Evolutionary conservation across 2,329 filamentous ascomycete species (phyloP).

Genomic region (Pestalotiopsis sp.): DNA sequence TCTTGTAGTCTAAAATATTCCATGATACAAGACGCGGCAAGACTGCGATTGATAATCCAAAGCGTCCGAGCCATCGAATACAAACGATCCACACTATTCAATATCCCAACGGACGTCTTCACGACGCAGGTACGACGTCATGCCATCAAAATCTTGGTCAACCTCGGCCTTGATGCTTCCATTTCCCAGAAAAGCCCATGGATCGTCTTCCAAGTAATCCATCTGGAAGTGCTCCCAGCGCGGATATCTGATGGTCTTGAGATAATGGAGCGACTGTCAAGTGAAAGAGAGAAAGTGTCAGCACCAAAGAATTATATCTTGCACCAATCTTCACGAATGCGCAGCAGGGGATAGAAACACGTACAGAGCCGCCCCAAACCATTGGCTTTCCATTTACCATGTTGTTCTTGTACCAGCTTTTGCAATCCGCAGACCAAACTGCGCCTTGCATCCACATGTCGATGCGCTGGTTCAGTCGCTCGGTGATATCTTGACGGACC

Average conservation of each 20-base stretch:
- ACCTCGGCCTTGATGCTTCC: slow-evolving; percentile 9
- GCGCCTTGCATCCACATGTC: slow-evolving; percentile 23
- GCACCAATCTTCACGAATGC: no score
- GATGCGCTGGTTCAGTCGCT: slow-evolving; percentile 20
- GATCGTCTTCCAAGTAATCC: neutral
- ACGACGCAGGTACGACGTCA: slow-evolving; percentile 12
- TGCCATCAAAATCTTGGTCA: neutral
- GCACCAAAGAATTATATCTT: no score
- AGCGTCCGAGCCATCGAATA: no score
- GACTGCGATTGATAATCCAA: no score
- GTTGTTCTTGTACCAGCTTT: slow-evolving; percentile 31
- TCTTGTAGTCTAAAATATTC: no score
- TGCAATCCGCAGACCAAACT: slow-evolving; percentile 26
- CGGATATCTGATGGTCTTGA: no score
- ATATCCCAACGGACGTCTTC: slow-evolving; percentile 6
- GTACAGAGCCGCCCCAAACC: slow-evolving; percentile 27
- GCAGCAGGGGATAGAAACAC: no score
- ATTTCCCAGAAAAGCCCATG: slow-evolving; percentile 15
- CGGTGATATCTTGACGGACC: slow-evolving; percentile 20
- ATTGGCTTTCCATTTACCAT: slow-evolving; percentile 26
- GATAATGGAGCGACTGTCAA: no score
- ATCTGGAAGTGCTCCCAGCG: no score
- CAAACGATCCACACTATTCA: neutral
- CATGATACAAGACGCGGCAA: no score
- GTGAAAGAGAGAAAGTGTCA: no score